These are phyloP conservation scores for Ustilago shanxiensis DNA, from an alignment of 1,284 basidiomycete species.

Conservation along the genomic window DNA sequence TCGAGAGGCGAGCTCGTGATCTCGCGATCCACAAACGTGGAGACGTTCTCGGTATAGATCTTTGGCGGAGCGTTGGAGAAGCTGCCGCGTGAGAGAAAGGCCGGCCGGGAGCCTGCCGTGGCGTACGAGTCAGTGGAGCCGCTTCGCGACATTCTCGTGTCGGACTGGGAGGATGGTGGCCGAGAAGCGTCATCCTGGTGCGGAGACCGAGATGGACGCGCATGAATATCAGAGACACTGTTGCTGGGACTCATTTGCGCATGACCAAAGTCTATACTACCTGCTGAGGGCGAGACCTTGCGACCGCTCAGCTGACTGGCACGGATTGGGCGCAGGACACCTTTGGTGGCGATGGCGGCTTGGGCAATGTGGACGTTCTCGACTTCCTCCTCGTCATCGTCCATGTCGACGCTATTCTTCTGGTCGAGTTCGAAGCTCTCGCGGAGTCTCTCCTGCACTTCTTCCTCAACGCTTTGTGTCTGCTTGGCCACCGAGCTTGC, in stretches of 20 bases:
- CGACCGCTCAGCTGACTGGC: constrained; percentile 36
- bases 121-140: constrained; percentile 33
- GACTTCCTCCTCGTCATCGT: constrained; percentile 41
- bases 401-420: constrained; percentile 4
- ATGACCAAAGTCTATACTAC: constrained; percentile 18
- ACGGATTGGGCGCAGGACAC: constrained; percentile 29
- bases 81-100: constrained; percentile 16
- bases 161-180: constrained; percentile 20
- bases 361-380: constrained; percentile 41
- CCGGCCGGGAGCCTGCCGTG: constrained; percentile 19
- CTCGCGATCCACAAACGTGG: constrained; percentile 18
- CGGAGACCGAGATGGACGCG: constrained; percentile 16
- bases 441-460: constrained; percentile 29
- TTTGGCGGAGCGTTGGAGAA: constrained; percentile 22
- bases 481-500: background rate
- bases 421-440: constrained; percentile 24
- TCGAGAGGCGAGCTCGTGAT: constrained; percentile 41
- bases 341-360: constrained; percentile 42
- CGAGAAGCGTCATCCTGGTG: constrained; percentile 12
- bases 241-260: constrained; percentile 29
- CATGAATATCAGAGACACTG: constrained; percentile 23
- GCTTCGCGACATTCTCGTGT: constrained; percentile 24
- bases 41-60: constrained; percentile 23
- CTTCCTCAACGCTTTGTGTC: constrained; percentile 8
- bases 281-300: constrained; percentile 32